These are phyloP conservation scores for Botryotinia narcissicola DNA, from an alignment of 2,329 filamentous ascomycete species.

Conservation along the genomic window DNA sequence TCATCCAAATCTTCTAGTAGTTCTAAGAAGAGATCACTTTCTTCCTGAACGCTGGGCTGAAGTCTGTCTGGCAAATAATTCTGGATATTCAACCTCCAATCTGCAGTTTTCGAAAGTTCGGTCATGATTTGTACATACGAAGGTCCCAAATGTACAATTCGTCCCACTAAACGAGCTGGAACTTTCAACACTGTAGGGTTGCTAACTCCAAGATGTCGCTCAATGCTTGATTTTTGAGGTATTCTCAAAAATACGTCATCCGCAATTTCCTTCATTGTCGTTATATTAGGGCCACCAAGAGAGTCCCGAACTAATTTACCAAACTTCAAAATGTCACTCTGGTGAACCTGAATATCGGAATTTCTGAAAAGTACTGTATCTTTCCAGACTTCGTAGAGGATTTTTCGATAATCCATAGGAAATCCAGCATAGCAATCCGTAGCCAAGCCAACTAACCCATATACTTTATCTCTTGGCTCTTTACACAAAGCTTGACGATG, in stretches of 20 bases:
- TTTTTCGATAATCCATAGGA: constrained; percentile 36
- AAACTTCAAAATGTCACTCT: constrained; percentile 17
- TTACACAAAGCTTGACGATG: constrained; percentile 32
- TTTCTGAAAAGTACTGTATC: constrained; percentile 36
- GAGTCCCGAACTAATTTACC: constrained; percentile 15
- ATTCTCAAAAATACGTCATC: neutral
- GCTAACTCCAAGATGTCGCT: neutral
- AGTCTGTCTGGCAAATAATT: neutral
- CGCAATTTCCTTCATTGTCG: constrained; percentile 3
- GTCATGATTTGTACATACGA: constrained; percentile 18
- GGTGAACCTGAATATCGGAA: neutral
- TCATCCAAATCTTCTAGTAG: constrained; percentile 1
- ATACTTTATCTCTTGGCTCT: constrained; percentile 38
- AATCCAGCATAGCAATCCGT: constrained; percentile 31
- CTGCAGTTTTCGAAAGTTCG: constrained; percentile 9
- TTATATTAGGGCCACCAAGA: constrained; percentile 15
- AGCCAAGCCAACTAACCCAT: constrained; percentile 37
- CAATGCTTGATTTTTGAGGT: neutral
- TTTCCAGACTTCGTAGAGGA: constrained; percentile 34
- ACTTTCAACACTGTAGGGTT: constrained; percentile 1
- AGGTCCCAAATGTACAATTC: constrained; percentile 19
- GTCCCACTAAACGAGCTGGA: constrained; percentile 18
- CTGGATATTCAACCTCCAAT: constrained; percentile 20
- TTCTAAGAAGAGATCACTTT: constrained; percentile 22
- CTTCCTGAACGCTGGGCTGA: constrained; percentile 14